A percentile compares a stretch with the other conserved stretches of the same genome.
These are phyloP conservation scores for Russula compacta DNA, from an alignment of 768 basidiomycete species.

Conservation along the genomic window DNA sequence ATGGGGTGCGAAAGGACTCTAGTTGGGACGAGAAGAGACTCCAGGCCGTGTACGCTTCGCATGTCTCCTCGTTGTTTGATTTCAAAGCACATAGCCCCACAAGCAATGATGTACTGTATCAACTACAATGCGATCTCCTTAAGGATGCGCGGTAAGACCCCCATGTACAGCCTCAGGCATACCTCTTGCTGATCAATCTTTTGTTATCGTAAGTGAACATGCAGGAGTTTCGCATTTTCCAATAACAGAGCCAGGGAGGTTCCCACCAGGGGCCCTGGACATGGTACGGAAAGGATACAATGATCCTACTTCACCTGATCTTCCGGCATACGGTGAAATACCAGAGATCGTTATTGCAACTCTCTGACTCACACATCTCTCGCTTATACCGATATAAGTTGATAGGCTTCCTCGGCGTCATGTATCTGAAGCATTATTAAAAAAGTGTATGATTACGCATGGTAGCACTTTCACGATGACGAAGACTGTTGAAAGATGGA, in stretches of 20 bases:
- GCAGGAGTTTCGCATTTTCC: not conserved
- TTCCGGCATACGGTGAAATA: not conserved
- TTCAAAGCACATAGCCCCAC: not conserved
- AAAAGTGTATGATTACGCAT: not conserved
- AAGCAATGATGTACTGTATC: not conserved
- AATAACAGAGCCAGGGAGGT: not conserved
- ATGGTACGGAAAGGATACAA: not conserved
- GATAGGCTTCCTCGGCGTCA: not conserved
- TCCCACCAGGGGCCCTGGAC: not conserved
- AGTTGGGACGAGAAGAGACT: not conserved
- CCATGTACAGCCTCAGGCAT: not conserved
- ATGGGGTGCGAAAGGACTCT: not conserved
- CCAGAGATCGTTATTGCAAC: not conserved
- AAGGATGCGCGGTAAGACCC: not conserved
- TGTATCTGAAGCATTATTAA: not conserved
- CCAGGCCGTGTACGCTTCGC: not conserved
- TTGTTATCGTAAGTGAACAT: not conserved
- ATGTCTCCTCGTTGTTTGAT: not conserved
- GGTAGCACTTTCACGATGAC: not conserved
- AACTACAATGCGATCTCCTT: not conserved
- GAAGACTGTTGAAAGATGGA: not conserved
- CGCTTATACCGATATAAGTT: not conserved
- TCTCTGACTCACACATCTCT: not conserved
- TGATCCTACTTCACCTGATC: not conserved
- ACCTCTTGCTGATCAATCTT: not conserved